phyloP scores from a whole-genome alignment of 108 stramenopile species.

The Heterococcus sp. region DNA sequence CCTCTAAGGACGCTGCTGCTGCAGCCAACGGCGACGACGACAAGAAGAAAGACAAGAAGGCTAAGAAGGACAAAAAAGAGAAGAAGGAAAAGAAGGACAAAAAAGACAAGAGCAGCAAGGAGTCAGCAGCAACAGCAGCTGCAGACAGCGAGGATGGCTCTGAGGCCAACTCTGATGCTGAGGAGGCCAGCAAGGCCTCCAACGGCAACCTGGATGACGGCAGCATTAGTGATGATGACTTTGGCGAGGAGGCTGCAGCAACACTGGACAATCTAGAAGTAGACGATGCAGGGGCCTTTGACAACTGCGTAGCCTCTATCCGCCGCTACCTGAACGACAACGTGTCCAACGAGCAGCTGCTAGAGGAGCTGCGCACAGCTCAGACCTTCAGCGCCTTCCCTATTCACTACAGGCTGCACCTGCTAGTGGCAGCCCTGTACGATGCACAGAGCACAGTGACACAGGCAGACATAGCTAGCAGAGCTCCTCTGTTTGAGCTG shows the following conservation, averaged over 20 bases:
- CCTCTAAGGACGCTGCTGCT: constrained; percentile 53
- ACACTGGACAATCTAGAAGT: too few species aligned
- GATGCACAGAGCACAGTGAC: constrained; percentile 12
- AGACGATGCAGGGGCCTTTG: too few species aligned
- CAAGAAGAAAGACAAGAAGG: constrained; percentile 53
- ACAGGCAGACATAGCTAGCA: constrained; percentile 13
- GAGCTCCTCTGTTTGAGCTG: constrained; percentile 13
- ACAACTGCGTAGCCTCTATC: too few species aligned
- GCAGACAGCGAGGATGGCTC: too few species aligned
- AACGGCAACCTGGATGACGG: too few species aligned
- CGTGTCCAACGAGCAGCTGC: constrained; percentile 50
- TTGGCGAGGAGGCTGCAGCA: too few species aligned
- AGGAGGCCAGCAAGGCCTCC: too few species aligned
- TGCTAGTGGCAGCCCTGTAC: constrained; percentile 48
- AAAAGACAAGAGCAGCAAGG: too few species aligned
- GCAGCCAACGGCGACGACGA: constrained; percentile 70
- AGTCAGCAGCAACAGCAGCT: too few species aligned
- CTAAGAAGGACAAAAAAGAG: constrained; percentile 37
- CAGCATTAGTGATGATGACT: too few species aligned
- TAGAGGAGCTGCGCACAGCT: constrained; percentile 52
- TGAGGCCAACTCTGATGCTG: too few species aligned
- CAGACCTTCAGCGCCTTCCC: constrained; percentile 54
- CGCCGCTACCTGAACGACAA: too few species aligned
- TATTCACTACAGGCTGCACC: constrained; percentile 43
- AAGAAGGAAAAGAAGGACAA: constrained; percentile 56